Percentiles rank a stretch among this genome's conserved stretches.
Evolutionary conservation across 208 protist genomes (phyloP).

Genomic region (Leishmania tarentolae): DNA sequence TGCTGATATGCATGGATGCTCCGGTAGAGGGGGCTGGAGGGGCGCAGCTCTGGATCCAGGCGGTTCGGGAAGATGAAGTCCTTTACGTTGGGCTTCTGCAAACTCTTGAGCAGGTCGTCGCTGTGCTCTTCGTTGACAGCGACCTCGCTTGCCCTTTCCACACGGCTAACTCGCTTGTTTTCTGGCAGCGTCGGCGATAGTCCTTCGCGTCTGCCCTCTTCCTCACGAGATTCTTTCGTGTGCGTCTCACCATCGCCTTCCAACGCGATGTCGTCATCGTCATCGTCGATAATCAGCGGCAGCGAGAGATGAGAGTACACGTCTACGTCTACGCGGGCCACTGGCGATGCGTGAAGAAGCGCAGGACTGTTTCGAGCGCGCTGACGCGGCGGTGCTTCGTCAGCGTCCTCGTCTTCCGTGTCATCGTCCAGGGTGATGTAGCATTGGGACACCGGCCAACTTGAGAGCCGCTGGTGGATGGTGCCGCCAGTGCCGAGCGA

Average conservation of each 20-base stretch:
- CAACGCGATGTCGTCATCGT: constrained; percentile 9
- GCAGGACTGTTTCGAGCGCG: background rate
- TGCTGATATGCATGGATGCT: constrained; percentile 39
- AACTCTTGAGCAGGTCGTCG: constrained; percentile 2
- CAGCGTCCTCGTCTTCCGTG: constrained; percentile 11
- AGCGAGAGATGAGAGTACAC: background rate
- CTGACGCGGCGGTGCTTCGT: constrained; percentile 4
- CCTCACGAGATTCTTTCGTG: background rate
- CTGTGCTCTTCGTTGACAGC: constrained; percentile 12
- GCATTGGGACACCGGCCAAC: background rate
- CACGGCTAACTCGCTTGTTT: background rate
- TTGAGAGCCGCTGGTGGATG: background rate
- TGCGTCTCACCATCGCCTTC: background rate
- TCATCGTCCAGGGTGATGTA: constrained; percentile 29
- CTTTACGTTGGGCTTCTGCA: constrained; percentile 16
- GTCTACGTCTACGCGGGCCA: background rate
- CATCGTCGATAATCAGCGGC: constrained; percentile 14
- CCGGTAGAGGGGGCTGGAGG: constrained; percentile 28
- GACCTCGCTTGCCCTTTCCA: constrained; percentile 4
- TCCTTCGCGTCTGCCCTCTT: background rate
- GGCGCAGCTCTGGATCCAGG: constrained; percentile 27
- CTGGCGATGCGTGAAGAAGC: constrained; percentile 1
- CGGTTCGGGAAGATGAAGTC: constrained; percentile 32
- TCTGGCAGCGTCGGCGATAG: background rate
- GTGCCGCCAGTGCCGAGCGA: background rate